Evolutionary conservation across 805 yeast genomes (phyloP), one percentile per base, ranked within the genome.

Genomic region (Priceomyces haplophilus): DNA sequence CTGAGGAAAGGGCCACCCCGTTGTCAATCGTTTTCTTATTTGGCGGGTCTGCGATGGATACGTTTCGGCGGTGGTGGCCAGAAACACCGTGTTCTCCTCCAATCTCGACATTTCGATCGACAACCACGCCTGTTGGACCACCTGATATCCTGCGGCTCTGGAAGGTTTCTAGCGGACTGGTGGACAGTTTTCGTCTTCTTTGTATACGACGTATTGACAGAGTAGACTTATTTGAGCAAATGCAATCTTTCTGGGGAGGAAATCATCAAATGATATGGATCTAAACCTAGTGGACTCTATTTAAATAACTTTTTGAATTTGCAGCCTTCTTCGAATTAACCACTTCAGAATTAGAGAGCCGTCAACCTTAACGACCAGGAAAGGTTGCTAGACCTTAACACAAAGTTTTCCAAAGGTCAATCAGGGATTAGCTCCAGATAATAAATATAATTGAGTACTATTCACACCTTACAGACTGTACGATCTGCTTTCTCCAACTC

Each of bases 171-270:
- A 27, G n/a, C n/a, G 31, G 11, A 27, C 31, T 27, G 8, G 31
- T 15, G 11, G 15, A 15, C 15, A n/a, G 31, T 27, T 27, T 27
- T 5, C 31, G 31, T 27, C 31, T 27, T 73, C 73, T 42, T 74
- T 73, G 67, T 76, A 91, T 3, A 93, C 98, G 37, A 91, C 73
- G 59, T 93, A 93, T 93, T 93, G 35, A 90, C 77, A 1, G 93
- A 78, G 41, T 87, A 90, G 72, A 48, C 83, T 79, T 58, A 87
- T 88, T 54, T 82, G 78, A 46, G 86, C 83, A 59, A 83, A 88
- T 0, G 99, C 98, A 29, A 87, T 89, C 58, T 89, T 91, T 60
- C 97, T 79, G 42, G 98, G 98, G 38, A 89, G 72, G 25, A 85
- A 81, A 56, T 89, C 95, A 42, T 84, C 81, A 50, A 90, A 88